A percentile compares a stretch with the other conserved stretches of the same genome.
Conservation (phyloP, 83 land plant genomes). For the Picea abies region DNA sequence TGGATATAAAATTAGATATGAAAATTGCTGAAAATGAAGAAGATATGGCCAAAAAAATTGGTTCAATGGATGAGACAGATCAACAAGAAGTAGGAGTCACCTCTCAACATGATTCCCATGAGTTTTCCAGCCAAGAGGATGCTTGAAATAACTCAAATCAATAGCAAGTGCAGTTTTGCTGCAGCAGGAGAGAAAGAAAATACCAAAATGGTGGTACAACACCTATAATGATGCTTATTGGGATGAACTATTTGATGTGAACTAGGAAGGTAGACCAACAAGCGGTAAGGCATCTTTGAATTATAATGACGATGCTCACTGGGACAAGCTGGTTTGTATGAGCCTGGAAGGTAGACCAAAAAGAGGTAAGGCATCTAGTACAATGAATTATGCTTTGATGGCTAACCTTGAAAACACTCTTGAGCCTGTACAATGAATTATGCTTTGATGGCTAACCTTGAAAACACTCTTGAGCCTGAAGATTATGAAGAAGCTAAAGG, state of each 20-base stretch:
- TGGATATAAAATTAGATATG: not conserved
- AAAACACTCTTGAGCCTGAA: too few species aligned
- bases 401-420: not conserved
- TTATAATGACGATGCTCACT: not conserved
- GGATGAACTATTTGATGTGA: not conserved
- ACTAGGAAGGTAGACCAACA: constrained; percentile 3
- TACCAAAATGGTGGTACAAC: not conserved
- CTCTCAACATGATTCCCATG: constrained; percentile 1
- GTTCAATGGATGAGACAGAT: not conserved
- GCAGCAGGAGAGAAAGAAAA: not conserved
- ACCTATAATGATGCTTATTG: constrained; percentile 1
- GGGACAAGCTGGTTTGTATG: not conserved
- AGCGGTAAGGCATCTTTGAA: not conserved
- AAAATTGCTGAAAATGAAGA: not conserved
- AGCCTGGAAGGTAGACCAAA: too few species aligned
- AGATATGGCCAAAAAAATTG: constrained; percentile 2
- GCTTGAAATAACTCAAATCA: not conserved
- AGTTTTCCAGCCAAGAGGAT: not conserved
- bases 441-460: not conserved
- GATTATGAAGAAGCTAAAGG: too few species aligned
- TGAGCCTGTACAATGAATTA: too few species aligned
- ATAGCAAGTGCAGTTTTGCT: not conserved
- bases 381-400: not conserved
- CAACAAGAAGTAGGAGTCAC: constrained; percentile 3
- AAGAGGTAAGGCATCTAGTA: too few species aligned